These are phyloP conservation scores for Lentinus brumalis DNA, from an alignment of 768 basidiomycete genomes.

Conservation along the genomic window DNA sequence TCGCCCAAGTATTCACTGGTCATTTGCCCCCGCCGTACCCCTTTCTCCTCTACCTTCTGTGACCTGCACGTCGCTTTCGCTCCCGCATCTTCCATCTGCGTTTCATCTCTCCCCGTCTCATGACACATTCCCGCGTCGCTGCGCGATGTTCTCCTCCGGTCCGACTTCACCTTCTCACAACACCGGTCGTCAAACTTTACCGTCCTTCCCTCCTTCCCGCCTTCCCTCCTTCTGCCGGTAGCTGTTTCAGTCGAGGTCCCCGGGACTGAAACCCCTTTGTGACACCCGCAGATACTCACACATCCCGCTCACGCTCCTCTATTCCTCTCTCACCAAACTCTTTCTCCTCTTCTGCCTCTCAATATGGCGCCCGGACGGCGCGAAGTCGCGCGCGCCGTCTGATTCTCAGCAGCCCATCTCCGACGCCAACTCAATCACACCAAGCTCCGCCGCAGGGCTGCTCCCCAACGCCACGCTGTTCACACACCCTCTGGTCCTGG, in stretches of 20 bases:
- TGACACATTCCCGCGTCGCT: neutral
- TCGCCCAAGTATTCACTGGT: too few relatives aligned
- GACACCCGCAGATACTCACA: slow-evolving; percentile 57
- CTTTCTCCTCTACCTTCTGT: too few relatives aligned
- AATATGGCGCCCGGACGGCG: slow-evolving; percentile 63
- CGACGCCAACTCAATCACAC: slow-evolving; percentile 8
- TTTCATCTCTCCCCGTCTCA: neutral
- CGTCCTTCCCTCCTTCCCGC: neutral
- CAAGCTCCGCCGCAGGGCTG: neutral
- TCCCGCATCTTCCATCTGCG: slow-evolving; percentile 4
- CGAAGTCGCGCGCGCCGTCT: slow-evolving; percentile 8
- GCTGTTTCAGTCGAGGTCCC: too few relatives aligned
- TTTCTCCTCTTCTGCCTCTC: slow-evolving; percentile 82
- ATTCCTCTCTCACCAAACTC: slow-evolving; percentile 82
- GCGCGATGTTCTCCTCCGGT: neutral
- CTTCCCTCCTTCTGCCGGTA: neutral
- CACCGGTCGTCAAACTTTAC: neutral
- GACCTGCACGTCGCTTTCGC: neutral
- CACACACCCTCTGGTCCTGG: slow-evolving; percentile 38
- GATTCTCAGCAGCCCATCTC: too few relatives aligned
- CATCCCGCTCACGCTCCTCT: slow-evolving; percentile 77
- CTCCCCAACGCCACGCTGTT: slow-evolving; percentile 30
- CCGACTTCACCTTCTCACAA: too few relatives aligned
- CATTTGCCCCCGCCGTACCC: neutral
- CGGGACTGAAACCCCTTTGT: neutral